Evolutionary conservation across 2,329 filamentous ascomycete species (phyloP).

Genomic region (Ceratocystis ficicola): DNA sequence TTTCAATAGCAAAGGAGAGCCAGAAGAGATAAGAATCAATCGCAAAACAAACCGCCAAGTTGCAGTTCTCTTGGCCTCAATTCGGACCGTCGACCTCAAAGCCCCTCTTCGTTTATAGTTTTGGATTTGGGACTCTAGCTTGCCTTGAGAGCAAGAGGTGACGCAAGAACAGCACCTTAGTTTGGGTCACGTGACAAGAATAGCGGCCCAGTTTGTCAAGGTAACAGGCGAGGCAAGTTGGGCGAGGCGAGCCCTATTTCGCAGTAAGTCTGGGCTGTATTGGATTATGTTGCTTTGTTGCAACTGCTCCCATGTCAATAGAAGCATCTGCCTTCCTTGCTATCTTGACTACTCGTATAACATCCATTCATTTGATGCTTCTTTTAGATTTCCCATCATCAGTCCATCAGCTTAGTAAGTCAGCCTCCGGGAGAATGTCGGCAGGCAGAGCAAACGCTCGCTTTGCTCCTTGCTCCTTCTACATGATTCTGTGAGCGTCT

Average conservation of each 20-base stretch:
- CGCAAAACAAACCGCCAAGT: not conserved
- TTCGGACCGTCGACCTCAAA: not conserved
- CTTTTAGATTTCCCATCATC: not conserved
- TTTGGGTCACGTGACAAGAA: not conserved
- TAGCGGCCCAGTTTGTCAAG: too few relatives aligned
- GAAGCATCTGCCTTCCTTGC: too few relatives aligned
- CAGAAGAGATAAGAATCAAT: not conserved
- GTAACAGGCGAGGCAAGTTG: too few relatives aligned
- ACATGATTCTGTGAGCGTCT: conserved; percentile 4
- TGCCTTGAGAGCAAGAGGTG: not conserved
- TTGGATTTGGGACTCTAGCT: not conserved
- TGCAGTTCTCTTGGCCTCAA: not conserved
- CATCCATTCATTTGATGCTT: not conserved
- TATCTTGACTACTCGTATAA: too few relatives aligned
- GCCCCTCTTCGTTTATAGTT: conserved; percentile 5
- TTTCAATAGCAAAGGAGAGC: not conserved
- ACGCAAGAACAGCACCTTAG: not conserved
- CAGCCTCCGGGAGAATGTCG: not conserved
- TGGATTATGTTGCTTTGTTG: too few relatives aligned
- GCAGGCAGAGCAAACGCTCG: not conserved
- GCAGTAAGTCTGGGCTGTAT: too few relatives aligned
- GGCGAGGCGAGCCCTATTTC: too few relatives aligned
- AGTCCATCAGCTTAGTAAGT: not conserved
- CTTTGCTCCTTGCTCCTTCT: not conserved
- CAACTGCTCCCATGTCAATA: too few relatives aligned